These are phyloP conservation scores for Cadophora sp. DNA, from an alignment of 2,329 filamentous ascomycete species.

Conservation along the genomic window DNA sequence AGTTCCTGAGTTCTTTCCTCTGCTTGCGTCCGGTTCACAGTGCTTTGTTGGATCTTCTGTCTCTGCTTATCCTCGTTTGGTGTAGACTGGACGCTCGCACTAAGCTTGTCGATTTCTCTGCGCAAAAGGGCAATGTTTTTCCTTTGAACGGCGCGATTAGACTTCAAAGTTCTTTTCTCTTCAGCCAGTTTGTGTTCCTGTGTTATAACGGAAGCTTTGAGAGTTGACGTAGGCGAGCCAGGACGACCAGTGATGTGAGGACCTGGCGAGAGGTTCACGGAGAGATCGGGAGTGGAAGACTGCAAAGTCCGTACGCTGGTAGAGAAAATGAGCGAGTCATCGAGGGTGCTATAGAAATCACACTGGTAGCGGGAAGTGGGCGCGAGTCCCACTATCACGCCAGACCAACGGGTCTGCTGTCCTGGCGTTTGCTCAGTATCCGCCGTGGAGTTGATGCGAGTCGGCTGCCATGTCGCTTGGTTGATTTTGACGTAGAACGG, in stretches of 20 bases:
- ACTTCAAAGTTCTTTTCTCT: conserved; percentile 72
- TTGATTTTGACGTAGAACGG: conserved; percentile 83
- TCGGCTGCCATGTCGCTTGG: conserved; percentile 80
- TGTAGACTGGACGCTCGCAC: conserved; percentile 69
- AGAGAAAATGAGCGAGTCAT: conserved; percentile 71
- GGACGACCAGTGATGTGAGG: conserved; percentile 70
- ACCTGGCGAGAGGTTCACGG: conserved; percentile 47
- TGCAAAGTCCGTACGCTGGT: conserved; percentile 63
- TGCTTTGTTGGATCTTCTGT: conserved; percentile 78
- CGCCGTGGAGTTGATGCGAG: conserved; percentile 66
- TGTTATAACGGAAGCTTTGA: conserved; percentile 77
- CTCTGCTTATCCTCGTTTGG: conserved; percentile 78
- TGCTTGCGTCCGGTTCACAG: conserved; percentile 72
- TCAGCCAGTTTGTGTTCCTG: conserved; percentile 75
- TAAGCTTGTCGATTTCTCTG: conserved; percentile 76
- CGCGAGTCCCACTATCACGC: conserved; percentile 72
- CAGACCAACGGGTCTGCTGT: conserved; percentile 68
- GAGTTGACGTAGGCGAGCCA: conserved; percentile 77
- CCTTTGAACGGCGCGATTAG: conserved; percentile 77
- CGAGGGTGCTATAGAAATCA: conserved; percentile 75
- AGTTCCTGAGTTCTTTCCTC: conserved; percentile 64
- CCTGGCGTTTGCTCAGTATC: conserved; percentile 43
- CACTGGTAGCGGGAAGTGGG: conserved; percentile 79
- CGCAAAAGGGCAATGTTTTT: conserved; percentile 69
- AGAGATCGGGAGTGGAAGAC: conserved; percentile 38